phyloP scores from a whole-genome alignment of 2,329 filamentous ascomycete genomes.

The Pseudogymnoascus destructans region DNA sequence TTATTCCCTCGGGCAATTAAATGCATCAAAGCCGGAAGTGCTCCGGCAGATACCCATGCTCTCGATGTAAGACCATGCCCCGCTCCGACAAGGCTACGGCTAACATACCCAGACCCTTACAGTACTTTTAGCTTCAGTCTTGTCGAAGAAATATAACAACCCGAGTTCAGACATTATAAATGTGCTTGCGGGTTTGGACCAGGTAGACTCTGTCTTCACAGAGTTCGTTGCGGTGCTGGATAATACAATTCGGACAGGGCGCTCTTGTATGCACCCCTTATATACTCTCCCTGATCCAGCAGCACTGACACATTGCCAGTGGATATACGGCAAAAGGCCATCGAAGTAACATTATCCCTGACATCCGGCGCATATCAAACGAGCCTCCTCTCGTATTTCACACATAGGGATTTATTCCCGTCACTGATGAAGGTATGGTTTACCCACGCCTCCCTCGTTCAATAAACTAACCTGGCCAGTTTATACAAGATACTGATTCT shows the following conservation, averaged over 20 bases:
- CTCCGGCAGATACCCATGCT: slow-evolving; percentile 60
- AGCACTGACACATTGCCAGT: slow-evolving; percentile 36
- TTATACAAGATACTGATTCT: slow-evolving; percentile 65
- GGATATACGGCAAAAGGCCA: slow-evolving; percentile 63
- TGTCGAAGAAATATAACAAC: slow-evolving; percentile 86
- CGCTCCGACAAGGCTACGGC: slow-evolving; percentile 24
- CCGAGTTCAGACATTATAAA: slow-evolving; percentile 90
- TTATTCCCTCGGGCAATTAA: slow-evolving; percentile 63
- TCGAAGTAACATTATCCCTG: slow-evolving; percentile 69
- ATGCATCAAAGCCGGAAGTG: slow-evolving; percentile 47
- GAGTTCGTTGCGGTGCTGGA: slow-evolving; percentile 80
- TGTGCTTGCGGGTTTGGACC: slow-evolving; percentile 75
- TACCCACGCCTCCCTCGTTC: neutral
- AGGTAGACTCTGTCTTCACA: slow-evolving; percentile 74
- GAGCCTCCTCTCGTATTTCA: slow-evolving; percentile 85
- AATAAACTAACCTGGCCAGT: slow-evolving; percentile 35
- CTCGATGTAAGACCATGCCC: slow-evolving; percentile 55
- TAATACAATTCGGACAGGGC: slow-evolving; percentile 64
- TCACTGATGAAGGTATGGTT: slow-evolving; percentile 73
- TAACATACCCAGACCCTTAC: slow-evolving; percentile 61
- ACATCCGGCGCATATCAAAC: slow-evolving; percentile 94
- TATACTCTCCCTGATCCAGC: neutral
- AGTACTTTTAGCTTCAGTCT: slow-evolving; percentile 68
- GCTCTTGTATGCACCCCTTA: slow-evolving; percentile 42
- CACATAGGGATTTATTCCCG: slow-evolving; percentile 86